Conservation (phyloP, 257 asterid genomes). For the Salvia rosmarinus region DNA sequence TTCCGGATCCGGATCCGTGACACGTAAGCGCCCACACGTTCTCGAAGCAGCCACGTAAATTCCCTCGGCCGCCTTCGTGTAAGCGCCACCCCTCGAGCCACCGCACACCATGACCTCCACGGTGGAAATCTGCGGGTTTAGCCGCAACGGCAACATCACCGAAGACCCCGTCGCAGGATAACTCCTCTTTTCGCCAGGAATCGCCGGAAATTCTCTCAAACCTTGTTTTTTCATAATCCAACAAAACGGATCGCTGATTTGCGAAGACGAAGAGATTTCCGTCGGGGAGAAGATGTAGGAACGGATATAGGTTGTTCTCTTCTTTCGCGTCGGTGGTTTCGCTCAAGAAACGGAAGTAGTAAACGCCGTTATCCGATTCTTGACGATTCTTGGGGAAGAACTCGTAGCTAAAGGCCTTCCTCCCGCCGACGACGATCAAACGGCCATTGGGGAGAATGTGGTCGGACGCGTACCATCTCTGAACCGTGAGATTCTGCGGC, state of each 20-base stretch:
- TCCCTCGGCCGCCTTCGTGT: slow-evolving; percentile 41
- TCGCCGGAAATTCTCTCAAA: slow-evolving; percentile 59
- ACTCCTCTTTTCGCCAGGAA: slow-evolving; percentile 70
- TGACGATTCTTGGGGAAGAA: slow-evolving; percentile 58
- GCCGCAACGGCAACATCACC: slow-evolving; percentile 66
- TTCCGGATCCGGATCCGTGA: slow-evolving; percentile 63
- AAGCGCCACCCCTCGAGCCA: slow-evolving; percentile 88
- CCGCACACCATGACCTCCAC: slow-evolving; percentile 89
- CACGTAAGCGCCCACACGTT: slow-evolving; percentile 71
- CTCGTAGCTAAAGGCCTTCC: slow-evolving; percentile 75
- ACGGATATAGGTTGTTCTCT: slow-evolving; percentile 90
- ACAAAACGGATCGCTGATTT: slow-evolving; percentile 54
- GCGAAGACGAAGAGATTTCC: slow-evolving; percentile 84
- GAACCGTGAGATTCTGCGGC: slow-evolving; percentile 44
- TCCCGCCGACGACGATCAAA: slow-evolving; percentile 74
- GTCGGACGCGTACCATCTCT: slow-evolving; percentile 80
- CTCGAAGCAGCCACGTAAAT: slow-evolving; percentile 49
- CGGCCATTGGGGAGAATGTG: slow-evolving; percentile 81
- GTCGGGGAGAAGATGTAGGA: slow-evolving; percentile 73
- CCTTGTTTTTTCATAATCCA: slow-evolving; percentile 65
- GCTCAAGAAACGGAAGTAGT: slow-evolving; percentile 51
- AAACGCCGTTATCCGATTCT: slow-evolving; percentile 9
- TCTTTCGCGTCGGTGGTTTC: slow-evolving; percentile 69
- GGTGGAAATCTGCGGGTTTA: slow-evolving; percentile 15
- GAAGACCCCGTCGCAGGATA: slow-evolving; percentile 93